Evolutionary conservation across 768 basidiomycete genomes (phyloP).

Genomic region (Pulveroboletus sp.): DNA sequence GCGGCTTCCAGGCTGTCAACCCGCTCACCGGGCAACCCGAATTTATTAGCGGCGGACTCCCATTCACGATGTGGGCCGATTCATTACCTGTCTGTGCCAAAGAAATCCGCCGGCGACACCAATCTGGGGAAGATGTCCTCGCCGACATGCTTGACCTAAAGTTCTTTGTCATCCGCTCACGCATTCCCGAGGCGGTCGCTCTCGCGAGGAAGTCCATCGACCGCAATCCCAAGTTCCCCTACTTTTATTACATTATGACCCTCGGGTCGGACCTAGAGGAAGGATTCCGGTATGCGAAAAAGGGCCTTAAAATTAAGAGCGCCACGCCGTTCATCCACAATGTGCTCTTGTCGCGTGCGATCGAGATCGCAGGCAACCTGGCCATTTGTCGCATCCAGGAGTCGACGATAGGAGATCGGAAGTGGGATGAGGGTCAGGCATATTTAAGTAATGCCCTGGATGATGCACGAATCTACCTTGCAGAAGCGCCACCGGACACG

Average conservation of each 20-base stretch:
- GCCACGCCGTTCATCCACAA: constrained; percentile 53
- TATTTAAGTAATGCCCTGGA: constrained; percentile 57
- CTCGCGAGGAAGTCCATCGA: constrained; percentile 44
- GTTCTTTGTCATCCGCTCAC: constrained; percentile 45
- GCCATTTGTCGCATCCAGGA: constrained; percentile 47
- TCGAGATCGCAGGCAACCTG: constrained; percentile 55
- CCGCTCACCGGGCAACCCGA: constrained; percentile 40
- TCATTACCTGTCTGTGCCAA: constrained; percentile 55
- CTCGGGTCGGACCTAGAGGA: constrained; percentile 43
- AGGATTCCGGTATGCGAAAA: constrained; percentile 60
- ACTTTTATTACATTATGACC: constrained; percentile 60
- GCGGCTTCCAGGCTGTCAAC: constrained; percentile 45
- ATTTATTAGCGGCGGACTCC: constrained; percentile 44
- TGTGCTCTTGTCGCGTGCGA: constrained; percentile 56
- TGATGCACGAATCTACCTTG: constrained; percentile 52
- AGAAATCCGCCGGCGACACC: constrained; percentile 45
- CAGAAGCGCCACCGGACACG: constrained; percentile 57
- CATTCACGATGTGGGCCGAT: constrained; percentile 57
- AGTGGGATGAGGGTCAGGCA: constrained; percentile 57
- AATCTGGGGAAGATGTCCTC: constrained; percentile 40
- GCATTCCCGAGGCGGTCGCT: constrained; percentile 44
- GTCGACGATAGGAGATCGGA: constrained; percentile 36
- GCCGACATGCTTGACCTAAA: constrained; percentile 69
- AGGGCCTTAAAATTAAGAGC: constrained; percentile 55
- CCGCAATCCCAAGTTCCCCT: constrained; percentile 55